A percentile compares a stretch with the other conserved stretches of the same genome.
Conservation (phyloP, 106 monocot genomes). For the Phalaenopsis aphrodite region DNA sequence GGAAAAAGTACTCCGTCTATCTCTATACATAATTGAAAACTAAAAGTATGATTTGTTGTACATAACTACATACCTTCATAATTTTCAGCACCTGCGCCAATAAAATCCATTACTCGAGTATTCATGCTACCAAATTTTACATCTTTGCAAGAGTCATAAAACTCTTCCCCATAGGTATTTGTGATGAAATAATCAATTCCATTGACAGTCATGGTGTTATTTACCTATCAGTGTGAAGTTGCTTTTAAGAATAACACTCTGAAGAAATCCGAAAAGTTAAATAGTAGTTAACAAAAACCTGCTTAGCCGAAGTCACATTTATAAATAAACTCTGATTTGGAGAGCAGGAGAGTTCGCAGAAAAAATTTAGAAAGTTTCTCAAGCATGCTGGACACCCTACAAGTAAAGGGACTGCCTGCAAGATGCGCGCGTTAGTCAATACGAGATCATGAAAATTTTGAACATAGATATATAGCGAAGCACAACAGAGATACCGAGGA, state of each 20-base stretch:
- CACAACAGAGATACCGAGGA: not conserved
- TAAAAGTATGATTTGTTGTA: not conserved
- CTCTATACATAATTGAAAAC: not conserved
- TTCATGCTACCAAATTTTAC: slow-evolving; percentile 98
- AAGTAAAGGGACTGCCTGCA: slow-evolving; percentile 94
- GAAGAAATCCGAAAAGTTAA: not conserved
- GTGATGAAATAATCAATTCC: slow-evolving; percentile 75
- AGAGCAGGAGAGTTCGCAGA: slow-evolving; percentile 90
- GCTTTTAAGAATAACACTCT: not conserved
- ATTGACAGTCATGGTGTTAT: slow-evolving; percentile 66
- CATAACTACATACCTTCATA: slow-evolving; percentile 46
- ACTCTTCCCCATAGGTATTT: slow-evolving; percentile 43
- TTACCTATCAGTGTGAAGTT: slow-evolving; percentile 34
- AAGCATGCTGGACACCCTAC: slow-evolving; percentile 98
- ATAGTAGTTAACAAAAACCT: slow-evolving; percentile 31
- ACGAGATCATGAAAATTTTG: not conserved
- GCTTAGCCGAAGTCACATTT: slow-evolving; percentile 71
- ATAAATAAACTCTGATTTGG: slow-evolving; percentile 96
- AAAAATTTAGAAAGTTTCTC: slow-evolving; percentile 94
- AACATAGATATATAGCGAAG: not conserved
- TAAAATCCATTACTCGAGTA: slow-evolving; percentile 89
- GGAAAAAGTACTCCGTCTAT: not conserved
- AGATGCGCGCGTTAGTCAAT: slow-evolving; percentile 13
- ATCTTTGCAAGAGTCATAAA: slow-evolving; percentile 95
- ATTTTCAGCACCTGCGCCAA: slow-evolving; percentile 82